Evolutionary conservation across 2,329 filamentous ascomycete genomes (phyloP).

Genomic region (Herpotrichia juniperi): DNA sequence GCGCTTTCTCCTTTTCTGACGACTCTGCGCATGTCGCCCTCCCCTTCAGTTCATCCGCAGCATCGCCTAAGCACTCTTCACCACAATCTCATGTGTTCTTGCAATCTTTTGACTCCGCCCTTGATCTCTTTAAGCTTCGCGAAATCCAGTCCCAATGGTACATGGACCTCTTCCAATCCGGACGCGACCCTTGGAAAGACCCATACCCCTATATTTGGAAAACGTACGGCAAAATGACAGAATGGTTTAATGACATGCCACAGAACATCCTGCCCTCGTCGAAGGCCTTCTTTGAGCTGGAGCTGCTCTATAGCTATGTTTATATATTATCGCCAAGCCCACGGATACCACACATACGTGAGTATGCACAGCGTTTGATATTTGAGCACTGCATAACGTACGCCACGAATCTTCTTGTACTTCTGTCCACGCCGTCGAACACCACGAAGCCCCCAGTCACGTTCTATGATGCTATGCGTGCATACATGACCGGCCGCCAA

Average conservation of each 20-base stretch:
- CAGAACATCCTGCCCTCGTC: slow-evolving; percentile 68
- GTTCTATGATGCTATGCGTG: slow-evolving; percentile 85
- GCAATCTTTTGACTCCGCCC: slow-evolving; percentile 69
- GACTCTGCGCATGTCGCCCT: slow-evolving; percentile 83
- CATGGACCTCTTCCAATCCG: slow-evolving; percentile 82
- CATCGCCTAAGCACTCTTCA: slow-evolving; percentile 50
- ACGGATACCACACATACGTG: slow-evolving; percentile 72
- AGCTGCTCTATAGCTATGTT: slow-evolving; percentile 88
- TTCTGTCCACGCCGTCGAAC: slow-evolving; percentile 60
- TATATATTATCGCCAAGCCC: slow-evolving; percentile 85
- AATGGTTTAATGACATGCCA: slow-evolving; percentile 82
- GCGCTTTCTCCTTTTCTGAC: slow-evolving; percentile 93
- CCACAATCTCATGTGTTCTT: slow-evolving; percentile 60
- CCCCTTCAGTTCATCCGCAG: slow-evolving; percentile 57
- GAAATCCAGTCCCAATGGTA: slow-evolving; percentile 88
- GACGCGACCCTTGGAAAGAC: slow-evolving; percentile 70
- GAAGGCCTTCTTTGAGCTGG: slow-evolving; percentile 81
- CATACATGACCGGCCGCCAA: slow-evolving; percentile 71
- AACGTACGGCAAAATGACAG: slow-evolving; percentile 75
- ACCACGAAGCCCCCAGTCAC: slow-evolving; percentile 73
- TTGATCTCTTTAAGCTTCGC: slow-evolving; percentile 82
- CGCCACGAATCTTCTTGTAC: slow-evolving; percentile 72
- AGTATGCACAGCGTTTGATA: slow-evolving; percentile 79
- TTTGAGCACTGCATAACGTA: slow-evolving; percentile 89
- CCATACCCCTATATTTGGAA: slow-evolving; percentile 76